Percentiles rank a stretch among this genome's conserved stretches.
Conservation (phyloP, 2,329 filamentous ascomycete genomes). For the Xylariales sp. region DNA sequence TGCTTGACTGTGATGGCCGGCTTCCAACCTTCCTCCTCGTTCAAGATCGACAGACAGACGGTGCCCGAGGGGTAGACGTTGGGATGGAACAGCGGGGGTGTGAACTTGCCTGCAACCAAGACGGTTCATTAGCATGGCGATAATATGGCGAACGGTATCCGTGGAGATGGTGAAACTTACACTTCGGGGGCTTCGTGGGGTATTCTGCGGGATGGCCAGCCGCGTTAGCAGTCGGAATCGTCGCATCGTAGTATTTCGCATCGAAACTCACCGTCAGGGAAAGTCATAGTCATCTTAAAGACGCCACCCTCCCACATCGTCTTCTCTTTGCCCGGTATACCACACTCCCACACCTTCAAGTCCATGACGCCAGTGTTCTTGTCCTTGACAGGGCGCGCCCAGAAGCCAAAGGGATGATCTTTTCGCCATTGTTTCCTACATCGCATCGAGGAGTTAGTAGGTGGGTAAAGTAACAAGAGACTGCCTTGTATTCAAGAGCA, state of each 20-base stretch:
- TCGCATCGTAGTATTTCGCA: constrained; percentile 6
- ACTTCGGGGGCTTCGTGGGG: constrained; percentile 97
- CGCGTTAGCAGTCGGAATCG: constrained; percentile 15
- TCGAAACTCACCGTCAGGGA: constrained; percentile 74
- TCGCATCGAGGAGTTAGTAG: constrained; percentile 7
- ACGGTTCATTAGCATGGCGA: not conserved
- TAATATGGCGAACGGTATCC: too few relatives aligned
- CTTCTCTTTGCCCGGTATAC: constrained; percentile 91
- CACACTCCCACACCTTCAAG: constrained; percentile 94
- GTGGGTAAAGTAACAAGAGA: not conserved
- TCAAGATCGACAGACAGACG: constrained; percentile 93
- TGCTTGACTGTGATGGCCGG: constrained; percentile 98
- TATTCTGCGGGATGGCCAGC: constrained; percentile 69
- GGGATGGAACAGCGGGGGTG: constrained; percentile 91
- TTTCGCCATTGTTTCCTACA: constrained; percentile 90
- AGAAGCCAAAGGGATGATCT: constrained; percentile 97
- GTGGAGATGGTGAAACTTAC: too few relatives aligned
- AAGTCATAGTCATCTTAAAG: constrained; percentile 89
- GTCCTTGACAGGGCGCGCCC: constrained; percentile 79
- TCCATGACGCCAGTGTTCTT: constrained; percentile 78
- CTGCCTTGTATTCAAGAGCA: not conserved
- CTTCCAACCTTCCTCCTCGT: constrained; percentile 98
- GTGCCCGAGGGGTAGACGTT: constrained; percentile 98
- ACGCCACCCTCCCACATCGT: constrained; percentile 97
- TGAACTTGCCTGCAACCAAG: constrained; percentile 74